A percentile compares a stretch with the other conserved stretches of the same genome.
These are phyloP conservation scores for Venturia effusa DNA, from an alignment of 2,329 filamentous ascomycete genomes.

Conservation along the genomic window DNA sequence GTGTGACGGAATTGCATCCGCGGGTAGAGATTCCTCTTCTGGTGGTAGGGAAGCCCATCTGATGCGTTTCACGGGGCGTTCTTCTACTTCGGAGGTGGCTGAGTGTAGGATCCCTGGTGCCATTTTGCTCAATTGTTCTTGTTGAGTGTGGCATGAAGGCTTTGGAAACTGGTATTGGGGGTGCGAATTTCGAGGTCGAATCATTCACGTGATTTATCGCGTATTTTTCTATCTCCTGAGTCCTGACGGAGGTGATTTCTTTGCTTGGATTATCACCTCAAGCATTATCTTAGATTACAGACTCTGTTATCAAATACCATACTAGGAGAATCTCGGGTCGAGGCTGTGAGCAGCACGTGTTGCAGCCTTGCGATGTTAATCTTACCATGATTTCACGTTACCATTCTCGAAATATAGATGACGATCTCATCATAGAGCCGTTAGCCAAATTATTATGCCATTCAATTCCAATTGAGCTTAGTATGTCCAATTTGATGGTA, in stretches of 20 bases:
- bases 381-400: too few relatives aligned
- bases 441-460: too few relatives aligned
- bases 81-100: constrained; percentile 18
- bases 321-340: too few relatives aligned
- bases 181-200: not conserved
- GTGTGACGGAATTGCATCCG: constrained; percentile 58
- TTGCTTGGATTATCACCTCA: not conserved
- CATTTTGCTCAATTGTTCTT: not conserved
- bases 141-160: not conserved
- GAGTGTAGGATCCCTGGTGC: constrained; percentile 1
- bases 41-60: constrained; percentile 21
- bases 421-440: too few relatives aligned
- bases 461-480: too few relatives aligned
- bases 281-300: not conserved
- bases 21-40: constrained; percentile 31
- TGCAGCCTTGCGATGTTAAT: too few relatives aligned
- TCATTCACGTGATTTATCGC: not conserved
- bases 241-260: too few relatives aligned
- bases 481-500: too few relatives aligned
- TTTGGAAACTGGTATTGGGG: not conserved
- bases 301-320: too few relatives aligned
- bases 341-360: too few relatives aligned
- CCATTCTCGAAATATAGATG: too few relatives aligned
- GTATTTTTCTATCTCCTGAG: too few relatives aligned
- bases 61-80: constrained; percentile 24